phyloP scores from a whole-genome alignment of 345 rosid species.

The Aquilaria sinensis region DNA sequence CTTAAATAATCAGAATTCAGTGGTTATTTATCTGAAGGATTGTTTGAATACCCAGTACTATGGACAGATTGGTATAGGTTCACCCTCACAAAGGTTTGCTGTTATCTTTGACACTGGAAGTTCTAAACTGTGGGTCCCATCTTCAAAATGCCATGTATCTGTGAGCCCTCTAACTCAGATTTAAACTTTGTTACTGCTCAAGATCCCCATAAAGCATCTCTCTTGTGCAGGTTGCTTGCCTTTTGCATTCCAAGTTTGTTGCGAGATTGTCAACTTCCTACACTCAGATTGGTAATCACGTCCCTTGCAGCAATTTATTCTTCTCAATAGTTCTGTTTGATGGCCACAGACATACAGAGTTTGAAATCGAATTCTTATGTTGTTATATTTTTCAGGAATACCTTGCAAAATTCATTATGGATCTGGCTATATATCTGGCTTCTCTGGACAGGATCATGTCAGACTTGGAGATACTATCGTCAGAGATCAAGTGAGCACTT shows the following conservation, averaged over 20 bases:
- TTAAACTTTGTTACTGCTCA: not conserved
- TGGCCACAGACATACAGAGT: not conserved
- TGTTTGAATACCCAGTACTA: conserved; percentile 51
- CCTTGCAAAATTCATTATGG: conserved; percentile 43
- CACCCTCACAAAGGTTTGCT: conserved; percentile 51
- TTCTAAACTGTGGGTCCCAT: conserved; percentile 66
- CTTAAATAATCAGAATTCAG: conserved; percentile 12
- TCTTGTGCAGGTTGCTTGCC: conserved; percentile 48
- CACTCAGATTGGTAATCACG: conserved; percentile 43
- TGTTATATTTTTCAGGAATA: conserved; percentile 25
- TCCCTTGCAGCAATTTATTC: not conserved
- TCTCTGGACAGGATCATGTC: conserved; percentile 46
- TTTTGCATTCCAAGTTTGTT: conserved; percentile 45
- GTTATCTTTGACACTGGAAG: conserved; percentile 57
- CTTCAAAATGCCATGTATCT: conserved; percentile 51
- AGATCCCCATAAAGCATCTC: not conserved
- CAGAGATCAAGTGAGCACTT: conserved; percentile 37
- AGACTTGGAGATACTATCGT: conserved; percentile 38
- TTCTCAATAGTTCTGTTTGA: too few relatives aligned
- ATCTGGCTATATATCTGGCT: conserved; percentile 40
- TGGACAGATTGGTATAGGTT: conserved; percentile 59
- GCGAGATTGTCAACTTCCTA: conserved; percentile 44
- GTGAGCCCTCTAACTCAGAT: conserved; percentile 23
- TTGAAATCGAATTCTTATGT: too few relatives aligned
- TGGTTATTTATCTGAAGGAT: conserved; percentile 42